phyloP scores from a whole-genome alignment of 2,329 filamentous ascomycete species.

The Proliferodiscus dingleyae region DNA sequence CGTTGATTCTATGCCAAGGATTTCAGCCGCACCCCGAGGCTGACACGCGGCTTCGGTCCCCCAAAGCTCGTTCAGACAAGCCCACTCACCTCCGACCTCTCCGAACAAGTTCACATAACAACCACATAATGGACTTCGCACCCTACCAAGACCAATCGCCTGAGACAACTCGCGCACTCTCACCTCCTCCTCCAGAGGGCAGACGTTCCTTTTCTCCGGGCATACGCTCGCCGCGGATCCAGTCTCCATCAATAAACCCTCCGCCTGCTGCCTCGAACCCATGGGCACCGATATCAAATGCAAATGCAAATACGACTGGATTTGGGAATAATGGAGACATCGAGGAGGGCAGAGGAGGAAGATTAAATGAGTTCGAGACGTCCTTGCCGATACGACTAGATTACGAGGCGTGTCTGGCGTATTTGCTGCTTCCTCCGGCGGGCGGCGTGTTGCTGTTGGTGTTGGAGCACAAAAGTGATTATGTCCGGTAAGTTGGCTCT shows the following conservation, averaged over 20 bases:
- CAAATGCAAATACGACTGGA: constrained; percentile 10
- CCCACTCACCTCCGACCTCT: not conserved
- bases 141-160: constrained; percentile 93
- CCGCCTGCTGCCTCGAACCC: constrained; percentile 27
- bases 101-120: not conserved
- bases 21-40: no score
- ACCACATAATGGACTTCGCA: constrained; percentile 78
- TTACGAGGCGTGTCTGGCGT: constrained; percentile 86
- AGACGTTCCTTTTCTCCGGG: constrained; percentile 49
- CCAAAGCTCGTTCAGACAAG: no score
- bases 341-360: constrained; percentile 35
- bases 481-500: constrained; percentile 65
- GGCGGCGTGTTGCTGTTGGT: constrained; percentile 81
- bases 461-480: constrained; percentile 91
- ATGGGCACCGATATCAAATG: constrained; percentile 20
- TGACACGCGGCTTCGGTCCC: no score
- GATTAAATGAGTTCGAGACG: constrained; percentile 83
- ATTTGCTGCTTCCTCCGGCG: constrained; percentile 76
- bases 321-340: constrained; percentile 3
- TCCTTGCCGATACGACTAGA: constrained; percentile 81
- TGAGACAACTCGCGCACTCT: constrained; percentile 75
- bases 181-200: constrained; percentile 49
- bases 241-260: constrained; percentile 43
- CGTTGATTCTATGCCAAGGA: no score
- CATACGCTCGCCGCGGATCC: constrained; percentile 29